Base-by-base conservation (phyloP, 257 asterid genomes). In the Gentiana macrophylla region DNA sequence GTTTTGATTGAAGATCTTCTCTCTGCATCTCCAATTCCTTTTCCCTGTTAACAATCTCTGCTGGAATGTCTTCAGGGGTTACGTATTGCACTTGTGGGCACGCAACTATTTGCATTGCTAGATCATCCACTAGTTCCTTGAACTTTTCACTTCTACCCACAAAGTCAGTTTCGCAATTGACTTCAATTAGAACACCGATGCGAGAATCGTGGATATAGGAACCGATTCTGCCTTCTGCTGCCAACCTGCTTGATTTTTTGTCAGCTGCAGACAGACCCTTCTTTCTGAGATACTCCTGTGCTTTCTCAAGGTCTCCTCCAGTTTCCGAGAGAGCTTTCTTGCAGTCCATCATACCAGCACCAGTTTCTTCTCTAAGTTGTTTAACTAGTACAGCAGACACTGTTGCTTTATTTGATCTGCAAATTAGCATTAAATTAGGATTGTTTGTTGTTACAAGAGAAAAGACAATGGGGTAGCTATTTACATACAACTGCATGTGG, bases 291-390 rank as follows among this genome's bases (percentile, higher is more conserved):
- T 85, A 81, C 63, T 83, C 97, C 65, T 80, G 94, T 57, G 99
- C 99, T 81, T 83, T 80, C 58, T 80, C 94, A 15, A 85, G 82
- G 77, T 88, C 86, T 62, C 94, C 97, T 56, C 81, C 93, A 12
- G 91, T 78, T 80, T 88, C 95, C 1, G 95, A 59, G 53, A 92
- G 94, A 12, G 95, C 99, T 76, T 88, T 92, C 78, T 92, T 92
- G 88, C 99, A 92, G 44, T 85, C 99, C 99, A 92, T 92, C 99
- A 92, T 88, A 62, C 99, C 99, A 32, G 97, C 94, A 34, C 97
- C 97, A 37, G 86, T 85, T 88, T 92, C 97, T 38, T 92, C 99
- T 35, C 99, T 83, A 64, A 92, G 52, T 69, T 85, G 94, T 71
- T 92, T 92, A 34, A 92, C 99, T 75, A 85, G 62, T 55, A 86